Percentiles rank a stretch among this genome's conserved stretches.
phyloP scores from a whole-genome alignment of 73 alveolate genomes.

The Tetrahymena malaccensis region DNA sequence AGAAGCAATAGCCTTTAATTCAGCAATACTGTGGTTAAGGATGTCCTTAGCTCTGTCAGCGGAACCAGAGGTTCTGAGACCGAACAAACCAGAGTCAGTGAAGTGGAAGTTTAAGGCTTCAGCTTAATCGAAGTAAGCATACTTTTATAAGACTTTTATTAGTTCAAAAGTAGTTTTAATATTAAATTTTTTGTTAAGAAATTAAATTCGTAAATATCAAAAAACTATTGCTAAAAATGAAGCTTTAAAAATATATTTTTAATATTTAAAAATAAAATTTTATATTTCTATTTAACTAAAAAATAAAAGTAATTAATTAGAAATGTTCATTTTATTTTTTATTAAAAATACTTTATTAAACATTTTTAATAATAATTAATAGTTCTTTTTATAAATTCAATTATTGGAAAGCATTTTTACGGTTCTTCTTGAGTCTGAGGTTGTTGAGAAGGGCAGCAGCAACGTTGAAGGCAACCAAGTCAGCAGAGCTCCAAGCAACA shows the following conservation, averaged over 20 bases:
- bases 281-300: too few relatives aligned
- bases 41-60: slow-evolving; percentile 38
- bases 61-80: slow-evolving; percentile 32
- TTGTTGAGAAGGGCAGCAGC: slow-evolving; percentile 10
- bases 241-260: too few relatives aligned
- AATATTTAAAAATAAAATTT: too few relatives aligned
- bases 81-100: slow-evolving; percentile 43
- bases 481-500: slow-evolving; percentile 8
- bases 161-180: too few relatives aligned
- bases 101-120: slow-evolving; percentile 33
- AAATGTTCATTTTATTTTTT: too few relatives aligned
- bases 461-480: slow-evolving; percentile 20
- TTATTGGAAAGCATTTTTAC: background rate
- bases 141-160: slow-evolving; percentile 12
- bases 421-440: background rate
- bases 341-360: too few relatives aligned
- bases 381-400: too few relatives aligned
- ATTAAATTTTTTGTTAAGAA: too few relatives aligned
- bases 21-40: background rate
- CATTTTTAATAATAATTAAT: too few relatives aligned
- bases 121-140: slow-evolving; percentile 24
- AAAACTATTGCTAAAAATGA: too few relatives aligned
- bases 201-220: too few relatives aligned
- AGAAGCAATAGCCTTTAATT: slow-evolving; percentile 20
- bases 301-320: too few relatives aligned